Conservation (phyloP, 306 rosid species). For the Ammopiptanthus mongolicus region DNA sequence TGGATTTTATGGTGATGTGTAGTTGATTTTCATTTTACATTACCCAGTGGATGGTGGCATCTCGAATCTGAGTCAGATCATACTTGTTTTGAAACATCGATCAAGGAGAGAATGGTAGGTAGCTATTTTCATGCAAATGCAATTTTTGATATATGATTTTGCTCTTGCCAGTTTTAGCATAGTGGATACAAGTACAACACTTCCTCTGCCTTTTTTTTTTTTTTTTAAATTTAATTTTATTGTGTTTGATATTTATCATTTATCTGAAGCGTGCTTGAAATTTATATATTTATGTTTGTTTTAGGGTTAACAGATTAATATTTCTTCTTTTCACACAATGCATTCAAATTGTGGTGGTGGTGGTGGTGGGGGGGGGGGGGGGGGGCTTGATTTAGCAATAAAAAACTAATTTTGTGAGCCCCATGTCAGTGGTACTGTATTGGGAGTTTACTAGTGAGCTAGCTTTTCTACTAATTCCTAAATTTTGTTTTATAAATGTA, state of each 20-base stretch:
- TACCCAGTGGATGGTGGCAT: constrained; percentile 1
- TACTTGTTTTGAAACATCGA: background rate
- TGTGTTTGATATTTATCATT: background rate
- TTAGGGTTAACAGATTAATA: background rate
- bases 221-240: no score
- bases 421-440: background rate
- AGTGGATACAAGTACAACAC: background rate
- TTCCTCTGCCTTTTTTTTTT: background rate
- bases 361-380: no score
- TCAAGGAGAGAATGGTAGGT: constrained; percentile 22
- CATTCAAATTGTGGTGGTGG: background rate
- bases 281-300: background rate
- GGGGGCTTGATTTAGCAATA: background rate
- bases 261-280: constrained; percentile 14
- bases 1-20: background rate
- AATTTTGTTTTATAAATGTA: background rate
- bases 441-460: background rate
- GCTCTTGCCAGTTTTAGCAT: background rate
- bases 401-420: background rate
- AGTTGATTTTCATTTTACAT: background rate
- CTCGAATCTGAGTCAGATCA: background rate
- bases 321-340: background rate
- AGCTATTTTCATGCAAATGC: constrained; percentile 11
- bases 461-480: background rate
- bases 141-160: background rate